Percentiles rank a stretch among this genome's conserved stretches.
Conservation (phyloP, 2,329 filamentous ascomycete genomes). For the Aureobasidium sp. region DNA sequence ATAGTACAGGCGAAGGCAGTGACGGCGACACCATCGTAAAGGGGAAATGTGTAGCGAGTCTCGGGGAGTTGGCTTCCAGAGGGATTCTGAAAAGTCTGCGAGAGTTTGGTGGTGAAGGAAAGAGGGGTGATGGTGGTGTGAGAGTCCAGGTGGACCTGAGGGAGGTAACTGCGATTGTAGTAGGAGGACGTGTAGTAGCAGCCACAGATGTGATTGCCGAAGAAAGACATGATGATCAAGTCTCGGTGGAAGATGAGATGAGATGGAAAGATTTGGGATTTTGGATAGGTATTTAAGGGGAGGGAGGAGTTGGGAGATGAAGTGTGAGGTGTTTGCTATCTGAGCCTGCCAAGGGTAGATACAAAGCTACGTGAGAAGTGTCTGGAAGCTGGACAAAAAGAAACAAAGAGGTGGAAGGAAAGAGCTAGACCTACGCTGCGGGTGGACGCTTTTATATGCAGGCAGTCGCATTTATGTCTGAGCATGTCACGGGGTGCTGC, state of each 20-base stretch:
- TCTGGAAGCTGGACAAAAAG: neutral
- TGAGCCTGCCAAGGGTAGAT: neutral
- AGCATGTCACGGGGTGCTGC: neutral
- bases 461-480: neutral
- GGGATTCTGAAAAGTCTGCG: slow-evolving; percentile 58
- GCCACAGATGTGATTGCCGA: slow-evolving; percentile 25
- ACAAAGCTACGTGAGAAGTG: neutral
- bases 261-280: neutral
- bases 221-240: neutral
- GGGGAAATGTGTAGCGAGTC: slow-evolving; percentile 60
- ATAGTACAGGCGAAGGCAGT: slow-evolving; percentile 61
- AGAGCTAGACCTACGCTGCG: neutral
- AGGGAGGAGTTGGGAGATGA: neutral
- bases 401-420: neutral
- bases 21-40: slow-evolving; percentile 66
- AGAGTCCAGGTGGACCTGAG: slow-evolving; percentile 50
- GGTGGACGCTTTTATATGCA: neutral
- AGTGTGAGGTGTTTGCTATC: neutral
- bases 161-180: slow-evolving; percentile 41
- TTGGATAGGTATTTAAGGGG: neutral
- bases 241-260: neutral
- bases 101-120: slow-evolving; percentile 45
- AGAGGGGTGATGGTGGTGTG: slow-evolving; percentile 56
- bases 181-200: slow-evolving; percentile 22
- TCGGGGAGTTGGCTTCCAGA: slow-evolving; percentile 43